These are phyloP conservation scores for Miamiensis avidus DNA, from an alignment of 169 alveolate species.

Conservation along the genomic window DNA sequence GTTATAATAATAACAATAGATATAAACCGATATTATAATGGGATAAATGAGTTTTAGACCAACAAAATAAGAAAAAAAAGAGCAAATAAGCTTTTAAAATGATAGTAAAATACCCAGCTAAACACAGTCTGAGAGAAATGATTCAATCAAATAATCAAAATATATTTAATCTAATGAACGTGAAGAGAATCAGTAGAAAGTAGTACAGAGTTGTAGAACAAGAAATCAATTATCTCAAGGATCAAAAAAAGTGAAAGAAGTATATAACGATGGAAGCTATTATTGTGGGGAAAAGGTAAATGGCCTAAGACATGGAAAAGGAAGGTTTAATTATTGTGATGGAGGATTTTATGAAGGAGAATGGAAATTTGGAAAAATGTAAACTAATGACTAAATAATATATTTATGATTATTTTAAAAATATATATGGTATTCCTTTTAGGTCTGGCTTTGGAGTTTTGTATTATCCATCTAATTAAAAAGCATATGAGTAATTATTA, in stretches of 20 bases:
- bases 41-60: neutral
- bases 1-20: too few species aligned
- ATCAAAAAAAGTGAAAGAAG: neutral
- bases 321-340: conserved; percentile 15
- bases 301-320: conserved; percentile 19
- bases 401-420: too few species aligned
- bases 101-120: too few species aligned
- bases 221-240: neutral
- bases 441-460: conserved; percentile 21
- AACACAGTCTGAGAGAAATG: too few species aligned
- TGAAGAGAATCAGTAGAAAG: neutral
- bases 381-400: too few species aligned
- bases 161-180: neutral
- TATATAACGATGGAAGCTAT: neutral
- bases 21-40: too few species aligned
- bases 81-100: too few species aligned
- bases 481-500: neutral
- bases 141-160: too few species aligned
- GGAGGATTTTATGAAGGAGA: conserved; percentile 20
- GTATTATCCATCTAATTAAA: neutral
- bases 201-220: neutral
- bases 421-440: too few species aligned
- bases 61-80: neutral
- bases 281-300: conserved; percentile 8
- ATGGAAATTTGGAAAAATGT: conserved; percentile 25